phyloP scores from a whole-genome alignment of 2,329 filamentous ascomycete species.

The Neofusicoccum sp. region DNA sequence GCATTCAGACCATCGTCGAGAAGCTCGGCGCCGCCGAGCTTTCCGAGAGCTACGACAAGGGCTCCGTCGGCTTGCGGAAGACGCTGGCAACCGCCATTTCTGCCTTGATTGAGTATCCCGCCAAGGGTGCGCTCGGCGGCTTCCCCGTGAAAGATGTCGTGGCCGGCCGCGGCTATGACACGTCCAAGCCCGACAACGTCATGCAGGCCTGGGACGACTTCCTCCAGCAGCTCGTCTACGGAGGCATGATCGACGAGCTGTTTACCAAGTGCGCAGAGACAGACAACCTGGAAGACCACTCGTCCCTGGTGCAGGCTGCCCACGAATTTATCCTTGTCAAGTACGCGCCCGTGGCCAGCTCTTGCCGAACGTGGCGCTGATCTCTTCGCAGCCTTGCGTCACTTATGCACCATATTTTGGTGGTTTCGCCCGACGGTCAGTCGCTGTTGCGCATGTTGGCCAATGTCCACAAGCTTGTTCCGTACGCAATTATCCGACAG shows the following conservation, averaged over 20 bases:
- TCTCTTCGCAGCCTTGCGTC: conserved; percentile 64
- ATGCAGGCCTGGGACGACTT: conserved; percentile 67
- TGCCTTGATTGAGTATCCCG: conserved; percentile 69
- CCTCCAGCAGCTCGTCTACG: conserved; percentile 68
- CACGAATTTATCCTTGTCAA: conserved; percentile 72
- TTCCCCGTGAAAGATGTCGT: conserved; percentile 46
- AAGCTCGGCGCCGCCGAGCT: conserved; percentile 66
- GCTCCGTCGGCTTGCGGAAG: conserved; percentile 71
- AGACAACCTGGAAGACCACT: conserved; percentile 65
- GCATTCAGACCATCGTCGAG: conserved; percentile 37
- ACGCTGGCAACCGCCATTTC: conserved; percentile 73
- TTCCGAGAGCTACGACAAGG: conserved; percentile 83
- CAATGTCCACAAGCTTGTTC: conserved; percentile 69
- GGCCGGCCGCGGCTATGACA: conserved; percentile 56
- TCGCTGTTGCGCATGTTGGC: conserved; percentile 72
- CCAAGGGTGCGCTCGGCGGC: conserved; percentile 67
- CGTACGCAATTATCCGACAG: conserved; percentile 72
- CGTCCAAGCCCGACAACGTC: conserved; percentile 62
- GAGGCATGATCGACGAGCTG: conserved; percentile 65
- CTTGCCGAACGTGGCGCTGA: neutral
- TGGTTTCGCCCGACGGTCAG: conserved; percentile 74
- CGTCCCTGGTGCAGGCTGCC: conserved; percentile 63
- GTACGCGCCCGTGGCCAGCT: conserved; percentile 48
- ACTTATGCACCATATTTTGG: conserved; percentile 72
- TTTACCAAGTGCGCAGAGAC: conserved; percentile 64